Conservation (phyloP, 495 filamentous ascomycete species). For the Aspergillus baeticus region DNA sequence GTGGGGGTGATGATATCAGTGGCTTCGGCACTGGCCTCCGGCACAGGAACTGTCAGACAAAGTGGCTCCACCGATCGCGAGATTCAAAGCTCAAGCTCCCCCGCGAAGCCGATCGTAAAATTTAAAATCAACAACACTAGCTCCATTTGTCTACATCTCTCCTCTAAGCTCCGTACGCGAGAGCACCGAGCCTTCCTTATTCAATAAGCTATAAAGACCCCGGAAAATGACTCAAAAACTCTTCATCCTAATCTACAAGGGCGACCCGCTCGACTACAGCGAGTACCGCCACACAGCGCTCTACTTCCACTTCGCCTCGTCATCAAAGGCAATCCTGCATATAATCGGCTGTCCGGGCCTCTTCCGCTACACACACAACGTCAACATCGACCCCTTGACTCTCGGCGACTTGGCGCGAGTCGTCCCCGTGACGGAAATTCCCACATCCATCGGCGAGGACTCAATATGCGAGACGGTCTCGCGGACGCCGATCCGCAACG, state of each 20-base stretch:
- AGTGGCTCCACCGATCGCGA: neutral
- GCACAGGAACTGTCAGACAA: no score
- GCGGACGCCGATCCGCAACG: conserved; percentile 25
- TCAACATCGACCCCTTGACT: conserved; percentile 38
- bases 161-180: no score
- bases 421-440: conserved; percentile 21
- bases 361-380: conserved; percentile 29
- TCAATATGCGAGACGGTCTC: conserved; percentile 22
- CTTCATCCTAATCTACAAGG: conserved; percentile 28
- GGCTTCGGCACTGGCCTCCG: no score
- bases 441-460: conserved; percentile 17
- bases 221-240: conserved; percentile 21
- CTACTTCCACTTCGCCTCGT: conserved; percentile 22
- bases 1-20: no score
- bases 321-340: conserved; percentile 22
- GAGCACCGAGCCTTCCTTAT: neutral
- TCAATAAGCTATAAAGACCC: neutral
- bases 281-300: conserved; percentile 35
- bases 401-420: conserved; percentile 55
- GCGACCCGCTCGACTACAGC: conserved; percentile 30
- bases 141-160: no score
- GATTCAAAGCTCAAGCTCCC: no score
- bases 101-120: no score
- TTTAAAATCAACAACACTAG: no score
- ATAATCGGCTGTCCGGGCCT: conserved; percentile 28